A percentile compares a stretch with the other conserved stretches of the same genome.
Conservation (phyloP, 1,139 yeast species). For the Candida neerlandica region DNA sequence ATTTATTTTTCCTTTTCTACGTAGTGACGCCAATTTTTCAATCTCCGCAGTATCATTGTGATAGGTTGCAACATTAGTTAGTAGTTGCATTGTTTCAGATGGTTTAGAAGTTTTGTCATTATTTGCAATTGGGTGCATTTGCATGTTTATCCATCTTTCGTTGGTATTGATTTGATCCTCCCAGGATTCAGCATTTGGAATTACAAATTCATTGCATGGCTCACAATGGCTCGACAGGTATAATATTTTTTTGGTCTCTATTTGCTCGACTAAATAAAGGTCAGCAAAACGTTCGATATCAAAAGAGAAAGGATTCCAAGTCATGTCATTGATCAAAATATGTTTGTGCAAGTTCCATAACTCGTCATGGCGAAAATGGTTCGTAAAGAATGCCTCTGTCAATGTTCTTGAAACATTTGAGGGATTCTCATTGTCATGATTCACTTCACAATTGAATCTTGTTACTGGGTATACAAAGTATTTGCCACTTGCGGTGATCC, state of each 20-base stretch:
- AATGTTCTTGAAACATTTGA: background rate
- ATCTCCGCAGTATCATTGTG: slow-evolving; percentile 14
- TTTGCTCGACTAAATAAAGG: slow-evolving; percentile 3
- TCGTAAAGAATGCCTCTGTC: background rate
- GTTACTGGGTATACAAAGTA: slow-evolving; percentile 12
- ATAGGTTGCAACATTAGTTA: slow-evolving; percentile 13
- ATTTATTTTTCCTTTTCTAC: slow-evolving; percentile 8
- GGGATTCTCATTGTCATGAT: background rate
- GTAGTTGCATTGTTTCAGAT: background rate
- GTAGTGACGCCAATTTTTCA: slow-evolving; percentile 5
- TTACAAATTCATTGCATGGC: background rate
- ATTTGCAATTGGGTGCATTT: background rate
- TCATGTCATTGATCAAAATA: slow-evolving; percentile 11
- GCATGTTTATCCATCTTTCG: background rate
- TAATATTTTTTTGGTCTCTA: background rate
- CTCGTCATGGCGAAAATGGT: background rate
- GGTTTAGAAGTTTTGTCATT: background rate
- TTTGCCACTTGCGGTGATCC: slow-evolving; percentile 10
- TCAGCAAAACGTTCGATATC: slow-evolving; percentile 6
- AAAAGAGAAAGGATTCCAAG: slow-evolving; percentile 13
- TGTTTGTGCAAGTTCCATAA: slow-evolving; percentile 11
- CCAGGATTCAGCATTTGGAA: no score
- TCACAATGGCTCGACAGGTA: background rate
- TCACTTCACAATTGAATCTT: background rate
- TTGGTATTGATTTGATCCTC: no score